Evolutionary conservation across 2,329 filamentous ascomycete species (phyloP), one percentile per base, ranked within the genome.

Genomic region (Colletotrichum sp.): DNA sequence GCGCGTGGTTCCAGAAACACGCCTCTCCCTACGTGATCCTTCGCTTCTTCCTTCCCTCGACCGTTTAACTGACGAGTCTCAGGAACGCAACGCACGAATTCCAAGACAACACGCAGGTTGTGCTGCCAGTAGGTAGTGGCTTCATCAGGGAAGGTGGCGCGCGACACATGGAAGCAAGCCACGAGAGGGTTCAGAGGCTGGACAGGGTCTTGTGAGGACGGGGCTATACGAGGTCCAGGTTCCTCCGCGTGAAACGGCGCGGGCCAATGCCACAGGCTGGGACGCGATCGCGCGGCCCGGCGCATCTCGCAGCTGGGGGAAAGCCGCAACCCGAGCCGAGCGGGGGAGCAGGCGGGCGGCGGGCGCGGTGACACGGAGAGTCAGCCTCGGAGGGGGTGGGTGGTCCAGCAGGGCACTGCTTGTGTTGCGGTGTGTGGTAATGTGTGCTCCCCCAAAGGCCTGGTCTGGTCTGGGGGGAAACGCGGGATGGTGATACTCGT

Each of bases 211-310:
- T 13, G 6, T 3, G 13, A 29, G 16, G 15, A 25, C 30, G 12
- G 44, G 61, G 27, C 55, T 59, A 71, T 65, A 69, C 70, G 70
- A 73, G 49, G 29, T 36, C 16, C 32, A 49, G 27, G 69, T 16
- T 44, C 44, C 25, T 12, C 57, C 36, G 22, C 49, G 70, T 65
- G 65, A 49, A 36, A 73, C 70, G 70, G 29, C 34, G 44, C 59
- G 25, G 34, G 32, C 73, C 44, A 76, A 69, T 73, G 49, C 34
- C 44, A 49, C 59, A 49, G 30, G 70, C 44, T 61, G 59, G 59
- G 29, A 52, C 69, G 64, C 73, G 64, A 76, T 76, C 70, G 64
- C 64, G 59, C 73, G 73, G 73, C 64, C 57, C 64, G 70, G 65
- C 73, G 44, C 71, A 76, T 76, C 34, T 73, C 29, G 64, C 44